Conservation (phyloP, 208 protist species). For the Acanthamoeba royreba region DNA sequence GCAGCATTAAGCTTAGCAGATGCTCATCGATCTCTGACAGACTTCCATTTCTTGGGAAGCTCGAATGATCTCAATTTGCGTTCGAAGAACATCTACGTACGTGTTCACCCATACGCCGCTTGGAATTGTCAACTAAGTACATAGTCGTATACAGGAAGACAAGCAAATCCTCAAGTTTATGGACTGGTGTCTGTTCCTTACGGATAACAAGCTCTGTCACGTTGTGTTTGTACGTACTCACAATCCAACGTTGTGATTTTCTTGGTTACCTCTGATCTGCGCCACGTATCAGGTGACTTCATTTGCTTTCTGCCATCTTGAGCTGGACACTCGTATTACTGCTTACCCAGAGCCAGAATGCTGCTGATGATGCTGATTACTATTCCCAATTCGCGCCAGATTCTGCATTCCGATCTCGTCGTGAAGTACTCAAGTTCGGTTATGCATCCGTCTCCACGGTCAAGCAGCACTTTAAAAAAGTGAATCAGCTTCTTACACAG, state of each 20-base stretch:
- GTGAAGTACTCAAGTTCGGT: slow-evolving; percentile 3
- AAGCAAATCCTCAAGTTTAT: slow-evolving; percentile 38
- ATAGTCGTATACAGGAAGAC: neutral
- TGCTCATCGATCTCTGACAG: too few species aligned
- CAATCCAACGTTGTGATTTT: neutral
- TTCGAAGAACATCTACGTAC: neutral
- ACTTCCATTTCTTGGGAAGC: slow-evolving; percentile 13
- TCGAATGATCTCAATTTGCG: slow-evolving; percentile 22
- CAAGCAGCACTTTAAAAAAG: slow-evolving; percentile 3
- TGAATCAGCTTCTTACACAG: neutral
- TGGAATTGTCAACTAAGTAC: neutral
- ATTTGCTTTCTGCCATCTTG: neutral
- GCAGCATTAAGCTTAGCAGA: too few species aligned
- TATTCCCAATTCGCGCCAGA: neutral
- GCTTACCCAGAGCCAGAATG: neutral
- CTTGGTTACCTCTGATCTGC: neutral
- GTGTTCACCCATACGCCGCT: neutral
- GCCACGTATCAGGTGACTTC: neutral
- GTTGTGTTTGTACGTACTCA: slow-evolving; percentile 10
- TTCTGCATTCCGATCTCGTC: neutral
- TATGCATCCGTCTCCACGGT: neutral
- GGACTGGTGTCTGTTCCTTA: slow-evolving; percentile 24
- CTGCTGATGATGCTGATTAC: neutral
- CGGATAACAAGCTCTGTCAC: slow-evolving; percentile 28
- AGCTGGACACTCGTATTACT: neutral